A percentile compares a stretch with the other conserved stretches of the same genome.
Evolutionary conservation across 768 basidiomycete genomes (phyloP).

Genomic region (Artomyces pyxidatus): DNA sequence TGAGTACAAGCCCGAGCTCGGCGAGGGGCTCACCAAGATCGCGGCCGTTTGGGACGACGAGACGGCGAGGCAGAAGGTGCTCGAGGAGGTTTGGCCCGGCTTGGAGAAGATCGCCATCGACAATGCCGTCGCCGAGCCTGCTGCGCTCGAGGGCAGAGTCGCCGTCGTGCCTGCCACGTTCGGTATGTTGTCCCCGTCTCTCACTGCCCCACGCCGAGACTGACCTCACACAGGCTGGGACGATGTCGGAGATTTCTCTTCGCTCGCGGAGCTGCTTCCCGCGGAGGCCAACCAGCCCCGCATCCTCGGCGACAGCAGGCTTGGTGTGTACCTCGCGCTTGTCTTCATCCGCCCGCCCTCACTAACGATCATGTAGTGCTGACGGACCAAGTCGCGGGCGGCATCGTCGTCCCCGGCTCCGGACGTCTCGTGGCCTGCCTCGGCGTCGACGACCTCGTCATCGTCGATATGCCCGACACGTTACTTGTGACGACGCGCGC

Average conservation of each 20-base stretch:
- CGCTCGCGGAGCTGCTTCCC: slow-evolving; percentile 75
- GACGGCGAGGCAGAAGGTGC: slow-evolving; percentile 37
- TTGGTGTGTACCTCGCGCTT: no score
- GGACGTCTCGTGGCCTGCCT: slow-evolving; percentile 76
- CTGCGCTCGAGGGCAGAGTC: slow-evolving; percentile 67
- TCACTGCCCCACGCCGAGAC: no score
- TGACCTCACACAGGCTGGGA: slow-evolving; percentile 64
- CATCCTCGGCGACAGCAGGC: slow-evolving; percentile 64
- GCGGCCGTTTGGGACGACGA: slow-evolving; percentile 68
- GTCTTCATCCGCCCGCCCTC: neutral
- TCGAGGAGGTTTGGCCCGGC: slow-evolving; percentile 65
- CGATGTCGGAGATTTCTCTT: slow-evolving; percentile 88
- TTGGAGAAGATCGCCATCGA: slow-evolving; percentile 87
- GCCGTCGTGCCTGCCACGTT: slow-evolving; percentile 88
- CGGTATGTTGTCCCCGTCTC: no score
- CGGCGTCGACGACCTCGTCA: slow-evolving; percentile 83
- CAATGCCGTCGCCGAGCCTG: slow-evolving; percentile 83
- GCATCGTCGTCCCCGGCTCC: slow-evolving; percentile 81
- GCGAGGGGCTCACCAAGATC: slow-evolving; percentile 58
- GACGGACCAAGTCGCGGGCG: slow-evolving; percentile 86
- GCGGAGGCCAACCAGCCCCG: slow-evolving; percentile 82
- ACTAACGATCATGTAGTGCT: slow-evolving; percentile 41
- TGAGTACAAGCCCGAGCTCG: slow-evolving; percentile 68
- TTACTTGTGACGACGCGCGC: slow-evolving; percentile 83
- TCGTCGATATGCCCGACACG: slow-evolving; percentile 88